Conservation (phyloP, 805 yeast genomes). For the Yarrowia sp. region DNA sequence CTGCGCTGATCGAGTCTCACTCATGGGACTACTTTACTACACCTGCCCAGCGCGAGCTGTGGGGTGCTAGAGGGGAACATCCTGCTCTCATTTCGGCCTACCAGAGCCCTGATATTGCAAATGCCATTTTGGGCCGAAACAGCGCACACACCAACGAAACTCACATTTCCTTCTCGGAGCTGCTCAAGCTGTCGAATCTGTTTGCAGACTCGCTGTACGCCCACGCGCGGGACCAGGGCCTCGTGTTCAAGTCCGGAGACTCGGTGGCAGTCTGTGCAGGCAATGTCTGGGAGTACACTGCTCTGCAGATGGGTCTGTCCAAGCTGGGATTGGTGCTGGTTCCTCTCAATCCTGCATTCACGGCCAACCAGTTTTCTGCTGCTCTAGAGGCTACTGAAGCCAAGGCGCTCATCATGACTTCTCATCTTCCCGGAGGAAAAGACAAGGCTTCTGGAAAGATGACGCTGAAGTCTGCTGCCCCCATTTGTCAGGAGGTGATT, state of each 20-base stretch:
- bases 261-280: constrained; percentile 35
- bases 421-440: constrained; percentile 17
- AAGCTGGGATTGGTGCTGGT: constrained; percentile 35
- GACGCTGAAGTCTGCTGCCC: constrained; percentile 13
- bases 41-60: not conserved
- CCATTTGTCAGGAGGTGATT: constrained; percentile 9
- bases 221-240: constrained; percentile 9
- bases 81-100: constrained; percentile 14
- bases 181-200: constrained; percentile 12
- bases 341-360: constrained; percentile 37
- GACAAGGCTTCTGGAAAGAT: constrained; percentile 11
- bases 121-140: not conserved
- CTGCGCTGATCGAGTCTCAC: constrained; percentile 15
- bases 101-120: not conserved
- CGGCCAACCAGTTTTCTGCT: constrained; percentile 31
- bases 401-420: constrained; percentile 30
- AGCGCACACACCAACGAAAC: not conserved
- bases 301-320: constrained; percentile 34
- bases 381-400: constrained; percentile 33
- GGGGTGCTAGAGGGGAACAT: constrained; percentile 2
- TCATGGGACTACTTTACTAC: constrained; percentile 16
- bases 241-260: constrained; percentile 29
- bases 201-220: constrained; percentile 17
- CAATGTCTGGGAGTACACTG: constrained; percentile 35
- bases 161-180: not conserved